Conservation (phyloP, 495 filamentous ascomycete species). For the Hypoxylon crocopeplum region DNA sequence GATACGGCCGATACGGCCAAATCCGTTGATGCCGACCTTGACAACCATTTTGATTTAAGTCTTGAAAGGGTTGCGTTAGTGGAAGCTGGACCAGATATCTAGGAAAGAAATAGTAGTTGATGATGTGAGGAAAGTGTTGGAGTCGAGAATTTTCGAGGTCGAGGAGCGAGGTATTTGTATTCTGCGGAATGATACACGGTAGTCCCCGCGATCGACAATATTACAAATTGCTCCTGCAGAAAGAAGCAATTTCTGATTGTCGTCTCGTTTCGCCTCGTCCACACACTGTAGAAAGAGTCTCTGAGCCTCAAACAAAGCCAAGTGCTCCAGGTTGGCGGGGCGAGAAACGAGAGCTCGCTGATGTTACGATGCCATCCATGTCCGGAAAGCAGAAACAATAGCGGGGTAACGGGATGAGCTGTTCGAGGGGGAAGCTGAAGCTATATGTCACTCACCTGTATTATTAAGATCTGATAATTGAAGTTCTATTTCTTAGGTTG, state of each 20-base stretch:
- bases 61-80: slow-evolving; percentile 23
- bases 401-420: slow-evolving; percentile 35
- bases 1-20: slow-evolving; percentile 98
- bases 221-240: slow-evolving; percentile 1
- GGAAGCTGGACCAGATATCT: slow-evolving; percentile 37
- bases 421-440: slow-evolving; percentile 13
- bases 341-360: slow-evolving; percentile 19
- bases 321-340: slow-evolving; percentile 28
- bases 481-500: background rate
- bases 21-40: slow-evolving; percentile 98
- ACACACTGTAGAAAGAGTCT: slow-evolving; percentile 7
- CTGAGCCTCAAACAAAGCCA: slow-evolving; percentile 27
- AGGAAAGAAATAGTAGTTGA: background rate
- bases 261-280: slow-evolving; percentile 5
- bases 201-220: background rate
- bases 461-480: slow-evolving; percentile 3
- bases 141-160: background rate
- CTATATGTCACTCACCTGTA: slow-evolving; percentile 24
- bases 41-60: slow-evolving; percentile 51
- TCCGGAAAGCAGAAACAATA: slow-evolving; percentile 7
- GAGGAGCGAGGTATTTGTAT: slow-evolving; percentile 30
- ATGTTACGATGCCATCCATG: slow-evolving; percentile 22
- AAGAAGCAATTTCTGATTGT: slow-evolving; percentile 7
- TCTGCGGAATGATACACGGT: background rate
- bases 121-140: slow-evolving; percentile 2